Conservation (phyloP, 768 basidiomycete genomes). For the Termitomyces sp. region DNA sequence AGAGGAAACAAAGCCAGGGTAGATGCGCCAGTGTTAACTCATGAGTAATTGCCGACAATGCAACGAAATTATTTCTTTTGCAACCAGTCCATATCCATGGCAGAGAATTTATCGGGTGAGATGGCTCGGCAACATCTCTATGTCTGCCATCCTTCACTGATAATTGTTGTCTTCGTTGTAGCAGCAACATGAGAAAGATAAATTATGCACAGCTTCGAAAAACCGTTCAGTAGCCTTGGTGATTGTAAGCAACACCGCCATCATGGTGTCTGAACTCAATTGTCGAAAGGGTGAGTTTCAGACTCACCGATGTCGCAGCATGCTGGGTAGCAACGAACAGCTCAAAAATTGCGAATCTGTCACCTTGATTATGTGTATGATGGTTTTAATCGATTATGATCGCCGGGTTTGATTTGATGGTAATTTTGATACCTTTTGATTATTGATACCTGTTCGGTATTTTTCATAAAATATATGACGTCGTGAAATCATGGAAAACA, state of each 20-base stretch:
- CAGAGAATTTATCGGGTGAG: slow-evolving; percentile 7
- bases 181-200: not conserved
- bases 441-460: too few species aligned
- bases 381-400: slow-evolving; percentile 2
- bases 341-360: slow-evolving; percentile 5
- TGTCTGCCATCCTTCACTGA: slow-evolving; percentile 1
- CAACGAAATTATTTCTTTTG: slow-evolving; percentile 22
- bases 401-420: not conserved
- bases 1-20: slow-evolving; percentile 20
- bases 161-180: slow-evolving; percentile 10
- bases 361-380: not conserved
- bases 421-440: too few species aligned
- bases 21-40: slow-evolving; percentile 19
- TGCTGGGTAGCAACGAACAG: slow-evolving; percentile 21
- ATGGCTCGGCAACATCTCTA: slow-evolving; percentile 14
- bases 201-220: slow-evolving; percentile 4
- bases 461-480: not conserved
- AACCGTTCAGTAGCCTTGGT: not conserved
- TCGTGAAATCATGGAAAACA: not conserved
- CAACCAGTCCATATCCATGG: slow-evolving; percentile 10
- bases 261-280: not conserved
- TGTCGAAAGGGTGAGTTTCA: not conserved
- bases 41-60: slow-evolving; percentile 19
- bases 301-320: slow-evolving; percentile 1
- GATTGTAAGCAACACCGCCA: not conserved